Percentiles rank a stretch among this genome's conserved stretches.
phyloP scores from a whole-genome alignment of 306 rosid genomes.

The Clitoria ternatea region DNA sequence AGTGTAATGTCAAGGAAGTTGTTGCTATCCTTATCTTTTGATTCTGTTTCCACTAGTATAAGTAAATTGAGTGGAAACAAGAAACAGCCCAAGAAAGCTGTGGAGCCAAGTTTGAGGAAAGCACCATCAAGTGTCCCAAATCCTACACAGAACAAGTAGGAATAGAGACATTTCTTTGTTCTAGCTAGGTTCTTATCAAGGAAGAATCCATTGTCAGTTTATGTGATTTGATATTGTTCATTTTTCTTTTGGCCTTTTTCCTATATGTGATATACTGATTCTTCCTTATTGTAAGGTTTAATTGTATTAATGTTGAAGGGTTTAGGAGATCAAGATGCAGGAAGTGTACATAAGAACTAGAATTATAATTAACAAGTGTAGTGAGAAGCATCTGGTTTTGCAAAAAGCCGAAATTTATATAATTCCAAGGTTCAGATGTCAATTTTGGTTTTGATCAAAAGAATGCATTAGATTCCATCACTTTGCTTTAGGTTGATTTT shows the following conservation, averaged over 20 bases:
- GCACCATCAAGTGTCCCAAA: slow-evolving; percentile 46
- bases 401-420: neutral
- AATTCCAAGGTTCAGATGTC: neutral
- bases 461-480: slow-evolving; percentile 6
- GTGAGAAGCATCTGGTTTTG: neutral
- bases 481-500: neutral
- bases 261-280: too few relatives aligned
- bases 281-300: neutral
- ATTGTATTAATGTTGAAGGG: neutral
- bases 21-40: slow-evolving; percentile 32
- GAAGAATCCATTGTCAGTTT: neutral
- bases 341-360: slow-evolving; percentile 20
- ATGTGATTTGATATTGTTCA: neutral
- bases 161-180: neutral
- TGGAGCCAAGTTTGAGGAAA: slow-evolving; percentile 42
- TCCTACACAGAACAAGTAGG: slow-evolving; percentile 53
- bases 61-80: slow-evolving; percentile 21
- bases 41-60: slow-evolving; percentile 17
- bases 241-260: neutral
- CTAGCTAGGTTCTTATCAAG: neutral
- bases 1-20: slow-evolving; percentile 42
- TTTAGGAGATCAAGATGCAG: neutral
- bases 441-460: slow-evolving; percentile 13
- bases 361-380: neutral
- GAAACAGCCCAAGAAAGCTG: slow-evolving; percentile 45